Conservation (phyloP, 805 yeast species). For the Priceomyces carsonii region DNA sequence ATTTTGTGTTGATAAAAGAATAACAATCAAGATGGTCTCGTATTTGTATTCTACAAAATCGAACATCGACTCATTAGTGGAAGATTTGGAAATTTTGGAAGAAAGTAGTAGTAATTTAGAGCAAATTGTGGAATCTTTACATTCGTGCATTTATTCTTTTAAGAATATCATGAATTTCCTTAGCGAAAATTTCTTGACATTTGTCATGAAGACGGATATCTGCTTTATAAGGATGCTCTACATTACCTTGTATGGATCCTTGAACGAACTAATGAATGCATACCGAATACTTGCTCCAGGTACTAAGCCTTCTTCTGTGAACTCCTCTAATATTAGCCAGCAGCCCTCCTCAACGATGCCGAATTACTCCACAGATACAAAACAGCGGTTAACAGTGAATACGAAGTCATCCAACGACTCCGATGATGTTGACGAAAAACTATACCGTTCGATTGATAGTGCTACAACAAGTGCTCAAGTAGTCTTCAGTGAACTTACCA, state of each 20-base stretch:
- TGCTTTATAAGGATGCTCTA: slow-evolving; percentile 66
- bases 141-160: slow-evolving; percentile 45
- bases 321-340: not conserved
- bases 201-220: slow-evolving; percentile 60
- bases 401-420: slow-evolving; percentile 17
- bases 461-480: slow-evolving; percentile 71
- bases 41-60: slow-evolving; percentile 52
- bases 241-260: slow-evolving; percentile 59
- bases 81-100: slow-evolving; percentile 53
- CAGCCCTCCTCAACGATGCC: slow-evolving; percentile 3
- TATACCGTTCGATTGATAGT: slow-evolving; percentile 61
- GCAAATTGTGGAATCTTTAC: slow-evolving; percentile 30
- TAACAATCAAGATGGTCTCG: slow-evolving; percentile 55
- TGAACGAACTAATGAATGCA: slow-evolving; percentile 68
- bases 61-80: slow-evolving; percentile 57
- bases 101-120: slow-evolving; percentile 36
- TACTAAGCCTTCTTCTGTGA: slow-evolving; percentile 8
- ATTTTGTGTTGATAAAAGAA: slow-evolving; percentile 56
- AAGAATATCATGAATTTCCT: slow-evolving; percentile 50
- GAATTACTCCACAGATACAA: slow-evolving; percentile 6
- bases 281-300: slow-evolving; percentile 41
- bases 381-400: slow-evolving; percentile 21
- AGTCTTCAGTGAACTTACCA: slow-evolving; percentile 74
- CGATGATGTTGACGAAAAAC: slow-evolving; percentile 62
- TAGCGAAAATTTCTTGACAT: slow-evolving; percentile 46